Evolutionary conservation across 495 filamentous ascomycete genomes (phyloP).

Genomic region (Talaromyces thailandensis): DNA sequence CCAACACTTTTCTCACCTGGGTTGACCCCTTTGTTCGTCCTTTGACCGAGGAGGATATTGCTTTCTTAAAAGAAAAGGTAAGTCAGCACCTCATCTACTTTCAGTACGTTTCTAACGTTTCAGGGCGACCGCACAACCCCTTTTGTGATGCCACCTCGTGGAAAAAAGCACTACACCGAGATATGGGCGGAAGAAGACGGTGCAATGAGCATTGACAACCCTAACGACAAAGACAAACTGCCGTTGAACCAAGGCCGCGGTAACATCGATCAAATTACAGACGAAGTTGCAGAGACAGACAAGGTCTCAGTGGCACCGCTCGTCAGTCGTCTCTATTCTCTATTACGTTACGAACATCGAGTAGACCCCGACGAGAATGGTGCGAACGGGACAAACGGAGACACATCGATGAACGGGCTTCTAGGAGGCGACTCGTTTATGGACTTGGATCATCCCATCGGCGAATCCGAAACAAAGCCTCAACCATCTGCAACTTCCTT

Average conservation of each 20-base stretch:
- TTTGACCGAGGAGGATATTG: constrained; percentile 88
- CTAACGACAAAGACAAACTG: constrained; percentile 50
- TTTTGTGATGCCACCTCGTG: constrained; percentile 79
- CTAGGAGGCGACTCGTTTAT: constrained; percentile 45
- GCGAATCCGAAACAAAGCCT: constrained; percentile 35
- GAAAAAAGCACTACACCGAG: constrained; percentile 77
- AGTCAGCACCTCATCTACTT: constrained; percentile 9
- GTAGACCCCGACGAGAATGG: constrained; percentile 47
- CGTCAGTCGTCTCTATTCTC: constrained; percentile 70
- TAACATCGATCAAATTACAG: constrained; percentile 73
- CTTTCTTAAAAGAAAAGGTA: constrained; percentile 78
- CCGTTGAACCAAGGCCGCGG: constrained; percentile 77
- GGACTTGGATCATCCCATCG: constrained; percentile 33
- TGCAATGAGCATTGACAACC: constrained; percentile 55
- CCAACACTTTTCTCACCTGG: constrained; percentile 78
- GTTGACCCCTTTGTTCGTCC: constrained; percentile 86
- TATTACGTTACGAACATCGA: constrained; percentile 76
- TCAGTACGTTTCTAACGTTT: neutral
- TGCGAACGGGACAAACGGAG: constrained; percentile 48
- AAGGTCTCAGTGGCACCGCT: constrained; percentile 85
- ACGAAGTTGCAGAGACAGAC: constrained; percentile 76
- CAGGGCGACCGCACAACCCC: constrained; percentile 71
- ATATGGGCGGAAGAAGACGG: constrained; percentile 93
- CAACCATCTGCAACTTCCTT: constrained; percentile 67
- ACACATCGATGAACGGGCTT: constrained; percentile 32